Base-by-base conservation (phyloP, 805 yeast genomes). In the Torulaspora delbrueckii region DNA sequence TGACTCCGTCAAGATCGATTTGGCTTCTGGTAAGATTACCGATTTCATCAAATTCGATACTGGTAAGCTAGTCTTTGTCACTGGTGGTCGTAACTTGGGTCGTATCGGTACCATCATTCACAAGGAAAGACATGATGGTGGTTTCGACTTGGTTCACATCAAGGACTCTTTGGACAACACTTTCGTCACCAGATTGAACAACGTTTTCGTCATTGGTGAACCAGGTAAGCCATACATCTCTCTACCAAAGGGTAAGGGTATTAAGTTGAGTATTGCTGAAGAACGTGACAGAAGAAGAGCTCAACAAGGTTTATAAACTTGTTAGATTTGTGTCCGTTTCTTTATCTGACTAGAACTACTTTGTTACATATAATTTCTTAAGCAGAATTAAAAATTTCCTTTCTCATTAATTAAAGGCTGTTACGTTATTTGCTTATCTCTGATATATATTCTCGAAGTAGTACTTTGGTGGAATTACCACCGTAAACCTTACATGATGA, bases 221-320 rank as follows among this genome's bases (percentile, higher is more conserved):
- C 89, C 89, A 67, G 84, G 86, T 76, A 88, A 86, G 79, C 96
- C 96, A 70, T 81, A 79, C 81, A 79, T 89, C 70, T 86, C 96
- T 54, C 79, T 89, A 75, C 96, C 97, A 79, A 89, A 88, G 91
- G 97, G 96, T 79, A 89, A 89, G 84, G 97, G 97, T 85, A 85
- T 89, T 76, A 89, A 89, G 82, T 82, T 89, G 71, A 72, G 91
- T 67, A 89, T 89, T 72, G 79, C 96, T 70, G 96, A 89, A 79
- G 96, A 89, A 83, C 88, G 96, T 78, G 96, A 89, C 86, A 82
- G 90, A 82, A 90, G 95, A 78, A 86, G 96, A 78, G 89, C 91
- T 69, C 85, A 79, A 72, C 74, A 71, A 63, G 79, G 78, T 72
- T 73, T 76, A 68, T 72, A 73, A 73, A 48, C 55, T 52, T 40